Percentiles rank a stretch among this genome's conserved stretches.
Evolutionary conservation across 2,329 filamentous ascomycete genomes (phyloP).

Genomic region (Rhynchosporium secalis): DNA sequence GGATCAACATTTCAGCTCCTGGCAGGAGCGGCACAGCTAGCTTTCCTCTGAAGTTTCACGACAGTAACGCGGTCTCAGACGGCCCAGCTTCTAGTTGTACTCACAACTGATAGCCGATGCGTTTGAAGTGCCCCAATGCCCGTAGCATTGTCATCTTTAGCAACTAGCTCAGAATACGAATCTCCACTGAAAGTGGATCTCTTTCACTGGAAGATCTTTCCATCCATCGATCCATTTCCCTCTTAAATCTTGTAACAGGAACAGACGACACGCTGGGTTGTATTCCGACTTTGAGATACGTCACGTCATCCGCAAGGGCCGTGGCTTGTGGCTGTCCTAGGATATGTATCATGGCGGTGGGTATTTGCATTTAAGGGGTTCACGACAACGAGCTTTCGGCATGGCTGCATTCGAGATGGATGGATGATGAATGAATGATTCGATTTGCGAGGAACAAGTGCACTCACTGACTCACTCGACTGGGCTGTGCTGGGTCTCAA

Average conservation of each 20-base stretch:
- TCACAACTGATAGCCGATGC: not conserved
- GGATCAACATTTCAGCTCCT: not conserved
- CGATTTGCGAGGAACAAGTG: not conserved
- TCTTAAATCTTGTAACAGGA: not conserved
- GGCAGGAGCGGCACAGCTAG: slow-evolving; percentile 1
- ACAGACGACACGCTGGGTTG: too few relatives aligned
- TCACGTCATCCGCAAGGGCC: not conserved
- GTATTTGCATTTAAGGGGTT: slow-evolving; percentile 3
- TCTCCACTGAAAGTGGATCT: too few relatives aligned
- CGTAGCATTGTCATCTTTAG: too few relatives aligned
- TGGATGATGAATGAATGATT: not conserved
- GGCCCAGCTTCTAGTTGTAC: not conserved
- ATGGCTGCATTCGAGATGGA: not conserved
- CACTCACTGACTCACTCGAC: not conserved
- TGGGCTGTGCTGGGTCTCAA: too few relatives aligned
- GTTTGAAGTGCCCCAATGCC: too few relatives aligned
- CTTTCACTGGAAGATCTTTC: too few relatives aligned
- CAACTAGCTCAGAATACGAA: too few relatives aligned
- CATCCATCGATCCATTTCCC: too few relatives aligned
- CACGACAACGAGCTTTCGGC: not conserved
- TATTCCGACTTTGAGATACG: not conserved
- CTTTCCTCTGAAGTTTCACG: not conserved
- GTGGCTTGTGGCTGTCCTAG: slow-evolving; percentile 5
- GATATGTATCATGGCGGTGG: slow-evolving; percentile 1
- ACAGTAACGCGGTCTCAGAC: not conserved